Percentiles rank a stretch among this genome's conserved stretches.
Conservation (phyloP, 805 yeast genomes). For the Dipodascus geniculatus region DNA sequence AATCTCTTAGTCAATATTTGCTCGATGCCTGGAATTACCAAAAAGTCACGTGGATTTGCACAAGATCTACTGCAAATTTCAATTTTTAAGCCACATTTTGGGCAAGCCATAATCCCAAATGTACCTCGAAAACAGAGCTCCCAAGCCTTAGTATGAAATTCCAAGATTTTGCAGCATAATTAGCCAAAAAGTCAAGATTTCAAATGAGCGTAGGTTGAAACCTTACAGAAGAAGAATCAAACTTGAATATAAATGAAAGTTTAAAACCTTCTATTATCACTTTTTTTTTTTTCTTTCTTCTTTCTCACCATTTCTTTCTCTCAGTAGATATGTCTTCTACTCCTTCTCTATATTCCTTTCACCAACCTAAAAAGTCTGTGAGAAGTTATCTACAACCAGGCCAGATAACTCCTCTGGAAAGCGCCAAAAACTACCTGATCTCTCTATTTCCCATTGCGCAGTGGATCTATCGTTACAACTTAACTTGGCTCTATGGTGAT, state of each 20-base stretch:
- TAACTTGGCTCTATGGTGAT: constrained; percentile 73
- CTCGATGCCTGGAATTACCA: too few species aligned
- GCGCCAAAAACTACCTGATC: constrained; percentile 33
- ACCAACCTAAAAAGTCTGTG: neutral
- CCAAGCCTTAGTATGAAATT: neutral
- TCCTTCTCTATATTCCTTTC: neutral
- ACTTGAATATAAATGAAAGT: neutral
- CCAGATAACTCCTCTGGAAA: neutral
- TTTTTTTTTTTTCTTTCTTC: neutral
- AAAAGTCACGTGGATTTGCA: neutral
- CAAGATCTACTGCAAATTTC: neutral
- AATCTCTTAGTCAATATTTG: neutral
- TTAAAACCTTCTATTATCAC: neutral
- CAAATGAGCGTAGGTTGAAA: too few species aligned
- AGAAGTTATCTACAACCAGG: neutral
- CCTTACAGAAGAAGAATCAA: too few species aligned
- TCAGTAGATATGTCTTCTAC: neutral
- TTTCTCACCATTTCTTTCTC: neutral
- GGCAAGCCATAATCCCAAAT: neutral
- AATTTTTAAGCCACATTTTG: neutral
- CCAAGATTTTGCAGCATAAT: neutral
- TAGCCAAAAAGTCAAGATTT: too few species aligned
- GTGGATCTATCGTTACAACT: constrained; percentile 80
- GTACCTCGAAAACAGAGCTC: neutral
- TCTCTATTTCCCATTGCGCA: constrained; percentile 67